Evolutionary conservation across 192 early-diverging fungal genomes (phyloP).

Genomic region (Backusella australiensis): DNA sequence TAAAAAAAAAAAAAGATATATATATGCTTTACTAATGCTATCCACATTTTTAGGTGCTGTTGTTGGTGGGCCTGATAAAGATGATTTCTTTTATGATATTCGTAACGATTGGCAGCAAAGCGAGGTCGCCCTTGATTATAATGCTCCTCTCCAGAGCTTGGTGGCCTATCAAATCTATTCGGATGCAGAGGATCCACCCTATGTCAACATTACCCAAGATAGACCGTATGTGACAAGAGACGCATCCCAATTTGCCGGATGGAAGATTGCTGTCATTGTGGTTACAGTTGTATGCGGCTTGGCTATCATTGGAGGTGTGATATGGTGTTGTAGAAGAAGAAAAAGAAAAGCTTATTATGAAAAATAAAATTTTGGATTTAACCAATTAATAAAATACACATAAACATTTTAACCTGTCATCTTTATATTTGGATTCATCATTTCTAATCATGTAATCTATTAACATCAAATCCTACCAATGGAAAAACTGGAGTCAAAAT

Average conservation of each 20-base stretch:
- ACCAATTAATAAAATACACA: too few species aligned
- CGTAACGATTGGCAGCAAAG: slow-evolving; percentile 44
- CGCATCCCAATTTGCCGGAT: slow-evolving; percentile 34
- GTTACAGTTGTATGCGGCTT: slow-evolving; percentile 36
- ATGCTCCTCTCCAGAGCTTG: slow-evolving; percentile 47
- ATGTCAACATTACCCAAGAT: slow-evolving; percentile 43
- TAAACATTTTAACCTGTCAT: too few species aligned
- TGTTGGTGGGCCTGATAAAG: slow-evolving; percentile 54
- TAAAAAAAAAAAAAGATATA: too few species aligned
- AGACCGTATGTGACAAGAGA: slow-evolving; percentile 38
- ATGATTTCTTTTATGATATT: slow-evolving; percentile 47
- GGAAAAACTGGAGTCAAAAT: too few species aligned
- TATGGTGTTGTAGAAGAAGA: not conserved
- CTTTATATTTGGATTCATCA: too few species aligned
- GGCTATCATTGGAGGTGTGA: not conserved
- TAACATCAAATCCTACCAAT: too few species aligned
- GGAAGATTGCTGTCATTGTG: slow-evolving; percentile 49
- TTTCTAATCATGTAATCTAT: too few species aligned
- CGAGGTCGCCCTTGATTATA: slow-evolving; percentile 56
- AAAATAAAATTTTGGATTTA: too few species aligned
- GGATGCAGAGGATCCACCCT: slow-evolving; percentile 38
- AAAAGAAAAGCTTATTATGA: not conserved
- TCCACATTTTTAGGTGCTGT: slow-evolving; percentile 36
- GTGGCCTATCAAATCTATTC: slow-evolving; percentile 51
- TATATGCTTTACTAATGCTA: not conserved